Conservation (phyloP, 306 rosid species). For the Vachellia collinsii region DNA sequence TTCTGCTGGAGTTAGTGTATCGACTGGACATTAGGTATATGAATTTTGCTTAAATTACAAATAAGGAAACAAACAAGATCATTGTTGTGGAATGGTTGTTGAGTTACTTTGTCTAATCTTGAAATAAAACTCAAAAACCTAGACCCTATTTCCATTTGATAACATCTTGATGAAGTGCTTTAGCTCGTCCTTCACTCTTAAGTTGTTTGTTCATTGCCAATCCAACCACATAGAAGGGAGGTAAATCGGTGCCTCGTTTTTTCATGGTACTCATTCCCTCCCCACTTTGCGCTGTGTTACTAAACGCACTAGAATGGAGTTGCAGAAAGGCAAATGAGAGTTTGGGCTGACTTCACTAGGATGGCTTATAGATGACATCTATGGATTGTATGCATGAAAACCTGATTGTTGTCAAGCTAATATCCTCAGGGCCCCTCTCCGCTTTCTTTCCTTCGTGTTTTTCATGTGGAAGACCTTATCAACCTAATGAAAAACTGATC, state of each 20-base stretch:
- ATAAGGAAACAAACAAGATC: background rate
- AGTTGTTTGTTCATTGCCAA: constrained; percentile 1
- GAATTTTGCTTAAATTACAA: constrained; percentile 16
- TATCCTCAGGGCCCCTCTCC: background rate
- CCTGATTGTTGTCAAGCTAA: background rate
- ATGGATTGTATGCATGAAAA: background rate
- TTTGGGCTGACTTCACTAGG: background rate
- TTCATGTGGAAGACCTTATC: constrained; percentile 6
- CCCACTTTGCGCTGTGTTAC: background rate
- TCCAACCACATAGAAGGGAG: background rate
- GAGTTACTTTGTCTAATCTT: background rate
- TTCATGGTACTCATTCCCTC: background rate
- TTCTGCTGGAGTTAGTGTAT: constrained; percentile 6
- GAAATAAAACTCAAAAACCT: background rate
- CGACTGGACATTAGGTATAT: background rate
- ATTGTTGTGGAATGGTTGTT: background rate
- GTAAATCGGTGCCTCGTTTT: background rate
- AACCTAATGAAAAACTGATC: background rate
- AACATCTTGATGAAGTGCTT: background rate
- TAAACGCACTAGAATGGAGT: background rate
- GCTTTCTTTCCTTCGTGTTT: background rate
- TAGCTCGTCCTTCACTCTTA: background rate
- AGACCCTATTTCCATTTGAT: background rate
- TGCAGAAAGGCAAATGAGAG: background rate
- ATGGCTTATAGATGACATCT: background rate